Percentiles rank a stretch among this genome's conserved stretches.
These are phyloP conservation scores for Prunus yedoensis DNA, from an alignment of 331 rosid species.

Conservation along the genomic window DNA sequence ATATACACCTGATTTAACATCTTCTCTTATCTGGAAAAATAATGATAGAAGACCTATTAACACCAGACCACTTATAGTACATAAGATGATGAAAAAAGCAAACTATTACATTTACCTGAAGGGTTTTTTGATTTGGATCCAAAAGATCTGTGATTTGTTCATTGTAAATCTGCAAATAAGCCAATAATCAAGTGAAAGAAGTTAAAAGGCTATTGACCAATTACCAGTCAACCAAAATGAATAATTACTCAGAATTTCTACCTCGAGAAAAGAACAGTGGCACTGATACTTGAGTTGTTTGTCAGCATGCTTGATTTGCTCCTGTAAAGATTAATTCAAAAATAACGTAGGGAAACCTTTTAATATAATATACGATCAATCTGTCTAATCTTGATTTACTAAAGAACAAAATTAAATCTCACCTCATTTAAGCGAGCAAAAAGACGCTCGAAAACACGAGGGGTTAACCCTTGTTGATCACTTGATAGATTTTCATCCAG, in stretches of 20 bases:
- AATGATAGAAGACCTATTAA: slow-evolving; percentile 20
- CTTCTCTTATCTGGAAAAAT: slow-evolving; percentile 85
- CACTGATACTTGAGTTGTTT: slow-evolving; percentile 86
- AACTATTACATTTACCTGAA: slow-evolving; percentile 56
- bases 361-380: neutral
- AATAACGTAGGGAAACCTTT: neutral
- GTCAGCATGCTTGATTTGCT: slow-evolving; percentile 84
- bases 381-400: neutral
- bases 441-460: slow-evolving; percentile 83
- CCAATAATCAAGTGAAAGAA: slow-evolving; percentile 23
- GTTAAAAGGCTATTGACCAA: slow-evolving; percentile 11
- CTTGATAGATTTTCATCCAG: slow-evolving; percentile 50
- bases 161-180: slow-evolving; percentile 78
- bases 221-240: slow-evolving; percentile 14
- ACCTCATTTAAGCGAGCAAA: slow-evolving; percentile 89
- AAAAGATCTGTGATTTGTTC: slow-evolving; percentile 95
- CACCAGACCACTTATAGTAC: slow-evolving; percentile 9
- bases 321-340: slow-evolving; percentile 47
- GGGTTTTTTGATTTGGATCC: slow-evolving; percentile 81
- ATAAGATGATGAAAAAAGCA: slow-evolving; percentile 12
- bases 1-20: slow-evolving; percentile 97
- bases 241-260: slow-evolving; percentile 24
- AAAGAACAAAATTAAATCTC: slow-evolving; percentile 24
- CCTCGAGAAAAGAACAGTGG: slow-evolving; percentile 95
- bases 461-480: slow-evolving; percentile 87